Evolutionary conservation across 768 basidiomycete genomes (phyloP), one percentile per base, ranked within the genome.

Genomic region (Tulasnella sp.): DNA sequence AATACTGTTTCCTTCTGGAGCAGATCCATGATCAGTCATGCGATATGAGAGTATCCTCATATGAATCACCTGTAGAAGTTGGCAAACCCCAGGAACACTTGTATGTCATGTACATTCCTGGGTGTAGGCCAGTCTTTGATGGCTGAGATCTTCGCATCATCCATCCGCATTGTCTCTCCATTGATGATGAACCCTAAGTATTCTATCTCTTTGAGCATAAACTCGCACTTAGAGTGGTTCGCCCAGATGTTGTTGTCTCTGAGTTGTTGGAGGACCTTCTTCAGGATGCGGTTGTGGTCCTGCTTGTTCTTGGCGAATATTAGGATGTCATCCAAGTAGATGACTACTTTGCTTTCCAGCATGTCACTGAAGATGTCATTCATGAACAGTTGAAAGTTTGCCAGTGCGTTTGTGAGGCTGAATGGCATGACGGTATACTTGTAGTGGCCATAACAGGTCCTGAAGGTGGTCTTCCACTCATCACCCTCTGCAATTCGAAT

Each of bases 21-120:
- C 13, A 52, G 19, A 24, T 52, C 29, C n/a, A 21, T 26, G 5
- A 52, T 19, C 11, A 24, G 51, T 27, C 51, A 19, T 32, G 51
- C 51, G 30, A 64, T 61, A 8, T 19, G 0, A 2, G 67, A 65
- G 62, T 59, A 70, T 9, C 56, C 42, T 8, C 38, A 19, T 15
- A 70, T 68, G 65, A 70, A 69, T 1, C 65, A 43, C 4, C 67
- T 60, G 51, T 70, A 70, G 60, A 66, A 69, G 67, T 68, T 69
- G 17, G 66, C 65, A 58, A 70, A 67, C 11, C 69, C 67, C 0
- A 70, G 41, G 59, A 70, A 70, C 13, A 54, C 43, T 48, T 63
- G 66, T 0, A 68, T 29, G 23, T 66, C 63, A 42, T 54, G 62
- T 27, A 67, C 51, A 13, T 27, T 65, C 3, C 26, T 45, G 1